Base-by-base conservation (phyloP, 2,329 filamentous ascomycete genomes). In the Fusarium sp. region DNA sequence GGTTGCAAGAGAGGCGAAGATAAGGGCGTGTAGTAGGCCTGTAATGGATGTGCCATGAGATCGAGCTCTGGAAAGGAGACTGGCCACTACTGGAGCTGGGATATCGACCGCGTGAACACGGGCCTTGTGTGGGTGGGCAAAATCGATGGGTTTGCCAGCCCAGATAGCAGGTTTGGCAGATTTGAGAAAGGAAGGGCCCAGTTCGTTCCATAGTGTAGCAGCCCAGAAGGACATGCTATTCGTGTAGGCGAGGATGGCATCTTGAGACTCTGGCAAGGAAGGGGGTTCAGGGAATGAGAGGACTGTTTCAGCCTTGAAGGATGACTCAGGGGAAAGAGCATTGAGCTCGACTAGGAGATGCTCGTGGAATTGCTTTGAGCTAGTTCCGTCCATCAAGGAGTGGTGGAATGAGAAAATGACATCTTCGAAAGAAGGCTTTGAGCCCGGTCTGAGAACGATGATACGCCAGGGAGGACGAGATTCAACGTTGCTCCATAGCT, bases 341-440 rank as follows among this genome's bases (percentile, higher is more conserved):
- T 83, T 84, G 3, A 90, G 80, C 5, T 86, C 83, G 4, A 79
- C 73, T 5, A 87, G 81, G 0, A 91, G 79, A 2, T 82, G 80
- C 33, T 82, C 78, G 69, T 91, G 89, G 71, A 91, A 90, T 2
- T 84, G 75, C 32, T 81, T 79, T 0, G 85, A 86, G 71, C 86
- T 85, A 14, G 84, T 81, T 2, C 89, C 89, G 71, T 91, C 89
- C 27, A 84, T 83, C 20, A 90, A 80, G 0, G 84, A 82, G 72
- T 91, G 89, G 69, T 91, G 89, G 37, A 82, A 87, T 6, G 84
- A 81, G 71, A 90, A 88, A 7, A 85, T 71, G 14, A 88, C 68
- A 58, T 89, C 84, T 37, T 85, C 73, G 7, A 80, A 74, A 6
- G 76, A 63, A 2, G 76, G 52, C 5, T 66, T 33, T 15, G 59